Base-by-base conservation (phyloP, 108 stramenopile genomes). In the Schizochytrium sp. region DNA sequence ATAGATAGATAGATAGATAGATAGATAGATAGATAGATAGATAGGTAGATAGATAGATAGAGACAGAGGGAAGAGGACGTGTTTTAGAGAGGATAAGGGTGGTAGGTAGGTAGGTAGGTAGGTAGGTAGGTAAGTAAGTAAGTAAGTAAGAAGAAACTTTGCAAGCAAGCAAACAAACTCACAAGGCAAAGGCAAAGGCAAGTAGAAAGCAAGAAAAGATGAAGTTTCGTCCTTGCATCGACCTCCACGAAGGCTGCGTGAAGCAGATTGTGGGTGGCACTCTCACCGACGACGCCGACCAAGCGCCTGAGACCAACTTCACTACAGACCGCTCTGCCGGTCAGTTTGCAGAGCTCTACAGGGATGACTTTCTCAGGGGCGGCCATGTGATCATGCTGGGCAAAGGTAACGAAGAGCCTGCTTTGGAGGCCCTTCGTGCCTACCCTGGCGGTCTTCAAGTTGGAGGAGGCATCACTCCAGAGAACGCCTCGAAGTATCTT, bases 361-460 rank as follows among this genome's bases (percentile, higher is more conserved):
- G 90, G 64, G 41, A 87, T 50, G 97, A 97, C 89, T 83, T 89
- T 49, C 90, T 99, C 57, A 92, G 90, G 1, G 99, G 98, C 15
- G 99, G 99, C 15, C 99, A 99, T 92, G 97, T 99, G 38, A 98
- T 99, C 72, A 98, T 97, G 97, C 94, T 99, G 46, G 98, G 98
- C 5, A 92, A 94, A 2, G 97, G 97, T 13, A 97, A 97, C 89
- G 87, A 93, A 60, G 95, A 97, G 72, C 97, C 98, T 17, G 95
- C 98, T 0, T 88, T 91, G 17, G 91, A 91, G 15, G 98, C 98
- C 0, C 90, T 98, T 42, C 13, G 64, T 19, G 97, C 96, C 7
- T 98, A 95, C 64, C 98, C 97, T 4, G 89, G 95, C 28, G 96
- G 96, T 0, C 89, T 99, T 7, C 99, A 99, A 72, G 93, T 99